Conservation (phyloP, 1,284 basidiomycete genomes). For the Clitocybe nebularis region DNA sequence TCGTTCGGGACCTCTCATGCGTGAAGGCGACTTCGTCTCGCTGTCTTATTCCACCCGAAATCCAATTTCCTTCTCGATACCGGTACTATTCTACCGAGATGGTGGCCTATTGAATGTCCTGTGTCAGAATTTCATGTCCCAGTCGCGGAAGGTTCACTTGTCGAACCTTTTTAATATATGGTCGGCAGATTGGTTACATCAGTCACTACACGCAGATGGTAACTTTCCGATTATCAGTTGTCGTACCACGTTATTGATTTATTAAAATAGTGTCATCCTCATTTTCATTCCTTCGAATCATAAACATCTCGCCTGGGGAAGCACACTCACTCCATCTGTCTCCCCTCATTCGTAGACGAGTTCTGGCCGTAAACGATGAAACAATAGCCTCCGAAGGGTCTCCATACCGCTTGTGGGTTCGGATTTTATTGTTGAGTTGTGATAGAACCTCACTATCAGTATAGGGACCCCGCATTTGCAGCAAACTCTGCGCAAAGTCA, state of each 20-base stretch:
- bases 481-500: conserved; percentile 33
- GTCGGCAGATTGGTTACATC: conserved; percentile 78
- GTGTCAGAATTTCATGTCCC: conserved; percentile 49
- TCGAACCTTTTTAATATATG: conserved; percentile 88
- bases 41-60: conserved; percentile 86
- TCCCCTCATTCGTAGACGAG: conserved; percentile 50
- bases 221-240: conserved; percentile 19
- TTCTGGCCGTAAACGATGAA: conserved; percentile 49
- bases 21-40: conserved; percentile 84
- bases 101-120: conserved; percentile 76
- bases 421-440: no score
- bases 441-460: conserved; percentile 4
- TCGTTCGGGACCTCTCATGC: conserved; percentile 73
- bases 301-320: conserved; percentile 61
- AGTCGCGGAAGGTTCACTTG: conserved; percentile 60
- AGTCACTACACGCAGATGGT: conserved; percentile 69
- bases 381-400: conserved; percentile 35
- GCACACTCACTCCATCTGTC: conserved; percentile 58
- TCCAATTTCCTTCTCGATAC: conserved; percentile 79
- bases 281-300: conserved; percentile 78
- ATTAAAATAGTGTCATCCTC: conserved; percentile 35
- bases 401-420: conserved; percentile 46
- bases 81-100: conserved; percentile 76
- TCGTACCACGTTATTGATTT: conserved; percentile 3
- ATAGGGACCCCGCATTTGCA: conserved; percentile 59